Conservation (phyloP, 257 asterid genomes). For the Ilex asprella region DNA sequence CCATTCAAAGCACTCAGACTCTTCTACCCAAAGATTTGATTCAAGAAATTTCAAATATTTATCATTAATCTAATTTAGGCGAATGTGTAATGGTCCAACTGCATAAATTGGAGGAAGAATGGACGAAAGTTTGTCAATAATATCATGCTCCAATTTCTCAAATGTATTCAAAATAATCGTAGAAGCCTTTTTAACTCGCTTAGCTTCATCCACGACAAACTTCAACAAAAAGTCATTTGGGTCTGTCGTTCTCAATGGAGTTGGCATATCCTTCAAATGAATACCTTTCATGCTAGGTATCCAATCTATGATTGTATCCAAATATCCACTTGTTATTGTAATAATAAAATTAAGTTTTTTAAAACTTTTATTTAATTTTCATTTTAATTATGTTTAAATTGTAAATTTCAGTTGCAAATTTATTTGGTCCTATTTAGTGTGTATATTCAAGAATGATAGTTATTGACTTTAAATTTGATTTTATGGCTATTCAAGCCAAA, state of each 20-base stretch:
- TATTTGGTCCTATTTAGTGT: no score
- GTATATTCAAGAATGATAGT: no score
- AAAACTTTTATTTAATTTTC: no score
- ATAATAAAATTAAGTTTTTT: no score
- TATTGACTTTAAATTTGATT: no score
- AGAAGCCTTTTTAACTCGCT: conserved; percentile 13
- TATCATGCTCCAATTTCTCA: conserved; percentile 17
- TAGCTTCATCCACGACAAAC: conserved; percentile 13
- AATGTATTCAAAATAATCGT: conserved; percentile 25
- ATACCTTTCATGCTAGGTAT: conserved; percentile 24
- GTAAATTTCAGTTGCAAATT: no score
- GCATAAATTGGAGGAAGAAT: conserved; percentile 14
- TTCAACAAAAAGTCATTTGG: conserved; percentile 12
- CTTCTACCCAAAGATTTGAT: conserved; percentile 35
- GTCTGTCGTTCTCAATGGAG: conserved; percentile 19
- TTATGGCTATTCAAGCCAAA: no score
- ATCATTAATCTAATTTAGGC: conserved; percentile 8
- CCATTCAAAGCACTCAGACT: conserved; percentile 27
- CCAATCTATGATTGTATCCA: conserved; percentile 24
- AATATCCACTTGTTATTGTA: conserved; percentile 23
- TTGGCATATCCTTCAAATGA: conserved; percentile 21
- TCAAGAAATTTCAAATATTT: conserved; percentile 10
- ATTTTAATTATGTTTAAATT: no score
- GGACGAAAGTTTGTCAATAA: conserved; percentile 6
- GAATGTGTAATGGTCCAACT: conserved; percentile 26